A percentile compares a stretch with the other conserved stretches of the same genome.
These are phyloP conservation scores for Fragaria nilgerrensis DNA, from an alignment of 306 rosid genomes.

Conservation along the genomic window DNA sequence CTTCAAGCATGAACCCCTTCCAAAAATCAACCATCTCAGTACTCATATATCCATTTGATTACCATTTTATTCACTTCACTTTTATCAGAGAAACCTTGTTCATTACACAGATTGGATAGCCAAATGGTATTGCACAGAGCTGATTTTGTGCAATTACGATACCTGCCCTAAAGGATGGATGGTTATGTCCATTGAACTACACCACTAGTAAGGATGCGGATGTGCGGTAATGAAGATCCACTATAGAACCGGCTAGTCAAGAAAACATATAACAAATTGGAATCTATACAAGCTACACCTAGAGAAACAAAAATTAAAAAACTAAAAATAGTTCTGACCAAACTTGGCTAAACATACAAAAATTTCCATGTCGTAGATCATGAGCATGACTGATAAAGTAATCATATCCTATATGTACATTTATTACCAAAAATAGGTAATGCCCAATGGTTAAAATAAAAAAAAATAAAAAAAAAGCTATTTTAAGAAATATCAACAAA, in stretches of 20 bases:
- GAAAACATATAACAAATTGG: background rate
- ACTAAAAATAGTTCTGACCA: background rate
- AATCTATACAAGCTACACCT: background rate
- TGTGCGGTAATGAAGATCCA: background rate
- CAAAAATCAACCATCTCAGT: background rate
- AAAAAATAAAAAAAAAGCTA: background rate
- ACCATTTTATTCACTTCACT: background rate
- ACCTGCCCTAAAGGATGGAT: background rate
- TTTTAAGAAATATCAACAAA: background rate
- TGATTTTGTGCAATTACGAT: background rate
- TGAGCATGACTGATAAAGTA: background rate
- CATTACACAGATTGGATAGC: background rate
- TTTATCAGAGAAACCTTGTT: background rate
- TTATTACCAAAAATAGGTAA: too few species aligned
- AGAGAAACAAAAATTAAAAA: background rate
- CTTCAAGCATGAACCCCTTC: background rate
- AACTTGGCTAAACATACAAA: constrained; percentile 1
- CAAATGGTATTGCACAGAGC: background rate
- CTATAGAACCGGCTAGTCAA: background rate
- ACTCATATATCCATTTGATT: background rate
- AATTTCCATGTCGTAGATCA: background rate
- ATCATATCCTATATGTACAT: too few species aligned
- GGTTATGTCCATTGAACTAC: background rate
- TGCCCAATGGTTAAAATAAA: too few species aligned
- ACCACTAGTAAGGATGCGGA: background rate